These are phyloP conservation scores for Tricharina praecox DNA, from an alignment of 495 filamentous ascomycete genomes.

Conservation along the genomic window DNA sequence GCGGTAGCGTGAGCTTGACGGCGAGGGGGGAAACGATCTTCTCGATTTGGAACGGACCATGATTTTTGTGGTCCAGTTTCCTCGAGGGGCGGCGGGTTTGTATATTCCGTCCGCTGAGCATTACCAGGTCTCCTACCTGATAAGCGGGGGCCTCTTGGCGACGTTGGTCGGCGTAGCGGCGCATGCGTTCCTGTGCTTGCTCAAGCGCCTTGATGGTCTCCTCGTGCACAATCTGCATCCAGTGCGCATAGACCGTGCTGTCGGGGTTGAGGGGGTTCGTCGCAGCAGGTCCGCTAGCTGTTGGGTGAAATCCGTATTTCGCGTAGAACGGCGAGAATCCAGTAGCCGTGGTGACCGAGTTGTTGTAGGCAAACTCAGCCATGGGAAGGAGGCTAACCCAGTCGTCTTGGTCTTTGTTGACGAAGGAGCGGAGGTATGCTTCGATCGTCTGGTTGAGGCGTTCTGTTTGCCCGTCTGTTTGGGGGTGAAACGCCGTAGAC, in stretches of 20 bases:
- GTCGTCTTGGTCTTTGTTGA: constrained; percentile 6
- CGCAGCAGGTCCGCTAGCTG: not conserved
- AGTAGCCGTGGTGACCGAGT: not conserved
- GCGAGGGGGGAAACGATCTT: not conserved
- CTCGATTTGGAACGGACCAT: not conserved
- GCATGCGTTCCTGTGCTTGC: not conserved
- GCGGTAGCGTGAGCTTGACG: not conserved
- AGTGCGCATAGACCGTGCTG: not conserved
- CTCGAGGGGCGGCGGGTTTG: not conserved
- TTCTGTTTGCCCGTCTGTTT: not conserved
- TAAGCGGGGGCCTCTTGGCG: not conserved
- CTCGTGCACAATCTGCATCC: not conserved
- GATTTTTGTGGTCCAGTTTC: constrained; percentile 6
- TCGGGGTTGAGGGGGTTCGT: not conserved
- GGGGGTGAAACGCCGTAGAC: not conserved
- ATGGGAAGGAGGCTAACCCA: not conserved
- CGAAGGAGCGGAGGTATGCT: not conserved
- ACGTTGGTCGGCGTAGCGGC: not conserved
- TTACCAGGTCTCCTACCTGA: not conserved
- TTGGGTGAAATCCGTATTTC: not conserved
- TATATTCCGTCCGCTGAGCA: not conserved
- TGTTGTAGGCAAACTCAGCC: constrained; percentile 7
- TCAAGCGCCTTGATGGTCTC: not conserved
- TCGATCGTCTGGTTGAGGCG: not conserved
- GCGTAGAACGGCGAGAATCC: not conserved